Conservation (phyloP, 106 monocot species). For the Phalaenopsis aphrodite region DNA sequence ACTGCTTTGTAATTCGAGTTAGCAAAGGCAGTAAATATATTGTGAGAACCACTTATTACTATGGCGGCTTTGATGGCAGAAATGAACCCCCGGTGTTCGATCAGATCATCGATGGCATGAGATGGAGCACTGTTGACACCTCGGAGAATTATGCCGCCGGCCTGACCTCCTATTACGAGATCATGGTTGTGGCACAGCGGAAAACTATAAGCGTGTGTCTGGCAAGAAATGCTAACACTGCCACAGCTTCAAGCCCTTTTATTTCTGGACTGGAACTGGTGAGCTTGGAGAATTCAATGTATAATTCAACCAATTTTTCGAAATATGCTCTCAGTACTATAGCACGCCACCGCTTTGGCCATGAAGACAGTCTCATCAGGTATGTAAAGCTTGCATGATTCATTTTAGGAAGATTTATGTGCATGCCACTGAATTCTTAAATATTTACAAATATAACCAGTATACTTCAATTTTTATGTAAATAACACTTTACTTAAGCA, state of each 20-base stretch:
- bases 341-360: conserved; percentile 59
- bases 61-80: conserved; percentile 83
- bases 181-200: conserved; percentile 29
- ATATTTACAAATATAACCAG: no score
- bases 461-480: no score
- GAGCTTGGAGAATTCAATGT: conserved; percentile 69
- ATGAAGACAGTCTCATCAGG: conserved; percentile 29
- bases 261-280: conserved; percentile 65
- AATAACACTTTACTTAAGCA: no score
- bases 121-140: conserved; percentile 85
- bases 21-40: conserved; percentile 45
- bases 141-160: conserved; percentile 34
- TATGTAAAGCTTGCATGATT: conserved; percentile 10
- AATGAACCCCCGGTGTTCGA: conserved; percentile 63
- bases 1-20: conserved; percentile 69
- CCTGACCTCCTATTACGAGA: conserved; percentile 66
- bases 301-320: conserved; percentile 49
- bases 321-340: conserved; percentile 47
- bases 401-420: no score
- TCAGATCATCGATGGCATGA: conserved; percentile 70
- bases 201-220: conserved; percentile 75
- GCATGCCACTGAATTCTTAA: no score
- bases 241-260: conserved; percentile 44
- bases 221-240: conserved; percentile 50
- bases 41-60: conserved; percentile 76